phyloP scores from a whole-genome alignment of 2,329 filamentous ascomycete species.

The Canariomyces notabilis region DNA sequence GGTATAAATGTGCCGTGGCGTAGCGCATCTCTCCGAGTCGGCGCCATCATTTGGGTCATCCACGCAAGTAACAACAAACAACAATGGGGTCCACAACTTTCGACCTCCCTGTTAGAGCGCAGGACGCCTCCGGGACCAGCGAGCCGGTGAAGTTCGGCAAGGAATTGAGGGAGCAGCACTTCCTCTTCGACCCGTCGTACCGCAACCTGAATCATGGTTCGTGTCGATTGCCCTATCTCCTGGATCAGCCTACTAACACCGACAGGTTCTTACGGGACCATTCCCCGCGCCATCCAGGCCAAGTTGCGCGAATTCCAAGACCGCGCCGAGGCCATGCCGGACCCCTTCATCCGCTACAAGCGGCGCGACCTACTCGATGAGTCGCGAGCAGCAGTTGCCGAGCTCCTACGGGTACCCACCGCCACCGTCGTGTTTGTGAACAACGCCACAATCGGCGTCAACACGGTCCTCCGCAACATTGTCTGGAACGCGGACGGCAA shows the following conservation, averaged over 20 bases:
- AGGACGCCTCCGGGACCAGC: not conserved
- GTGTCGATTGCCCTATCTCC: not conserved
- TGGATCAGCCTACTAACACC: conserved; percentile 13
- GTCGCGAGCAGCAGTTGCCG: conserved; percentile 59
- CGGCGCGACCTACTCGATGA: conserved; percentile 59
- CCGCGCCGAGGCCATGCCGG: conserved; percentile 61
- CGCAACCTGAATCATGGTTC: conserved; percentile 74
- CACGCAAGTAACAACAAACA: not conserved
- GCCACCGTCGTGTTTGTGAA: conserved; percentile 69
- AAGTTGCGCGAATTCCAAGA: conserved; percentile 62
- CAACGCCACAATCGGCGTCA: conserved; percentile 76
- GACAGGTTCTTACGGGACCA: conserved; percentile 72
- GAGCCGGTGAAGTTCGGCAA: conserved; percentile 30
- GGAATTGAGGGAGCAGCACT: conserved; percentile 52
- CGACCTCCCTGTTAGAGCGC: conserved; percentile 12
- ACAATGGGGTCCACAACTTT: conserved; percentile 4
- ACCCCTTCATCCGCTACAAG: conserved; percentile 69
- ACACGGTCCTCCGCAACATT: conserved; percentile 75
- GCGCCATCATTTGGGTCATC: not conserved
- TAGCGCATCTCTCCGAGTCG: no score
- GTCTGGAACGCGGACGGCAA: conserved; percentile 61
- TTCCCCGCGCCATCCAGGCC: conserved; percentile 57
- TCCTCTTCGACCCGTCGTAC: conserved; percentile 63
- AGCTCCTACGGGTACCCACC: conserved; percentile 59
- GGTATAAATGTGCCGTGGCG: not conserved